Evolutionary conservation across 768 basidiomycete genomes (phyloP), one percentile per base, ranked within the genome.

Genomic region (Kwoniella pini): DNA sequence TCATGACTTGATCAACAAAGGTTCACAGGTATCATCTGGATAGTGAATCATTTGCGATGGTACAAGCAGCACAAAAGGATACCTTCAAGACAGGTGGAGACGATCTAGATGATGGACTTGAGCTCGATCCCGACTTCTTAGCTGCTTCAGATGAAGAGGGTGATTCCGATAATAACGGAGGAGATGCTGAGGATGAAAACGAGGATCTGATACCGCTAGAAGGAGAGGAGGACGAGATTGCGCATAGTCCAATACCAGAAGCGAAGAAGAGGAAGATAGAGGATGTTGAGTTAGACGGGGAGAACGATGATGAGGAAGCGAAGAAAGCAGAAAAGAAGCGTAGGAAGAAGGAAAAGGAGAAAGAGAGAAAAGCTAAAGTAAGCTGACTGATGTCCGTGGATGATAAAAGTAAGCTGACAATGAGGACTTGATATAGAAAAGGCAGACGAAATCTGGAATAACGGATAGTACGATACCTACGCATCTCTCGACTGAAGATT

Each of bases 81-180:
- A 19, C 17, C 9, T 26, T 31, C 4, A 72, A 72, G 33, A 69
- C 68, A 24, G 72, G 71, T 3, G 75, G 71, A 11, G 77, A 78
- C 52, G 77, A 78, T 48, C 67, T 78, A 9, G 77, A 78, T 42
- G 77, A 78, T 57, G 72, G 71, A 21, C 67, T 78, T 15, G 74
- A 77, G 36, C 65, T 75, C 4, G 75, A 76, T 54, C 57, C 71
- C 1, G 63, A 71, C 22, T 64, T 74, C 45, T 45, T 78, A 4
- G 71, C 71, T 9, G 36, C 53, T 0, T 67, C 70, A n/a, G 69
- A 66, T 36, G 64, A 54, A 13, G 61, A 67, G 27, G 64, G 52
- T 19, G 42, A 24, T 19, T 51, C 31, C 33, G 33, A 36, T 15
- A 36, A 36, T 36, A 15, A 36, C 33, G 33, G 33, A 36, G 33